These are phyloP conservation scores for Mycena sanguinolenta DNA, from an alignment of 768 basidiomycete genomes.

Conservation along the genomic window DNA sequence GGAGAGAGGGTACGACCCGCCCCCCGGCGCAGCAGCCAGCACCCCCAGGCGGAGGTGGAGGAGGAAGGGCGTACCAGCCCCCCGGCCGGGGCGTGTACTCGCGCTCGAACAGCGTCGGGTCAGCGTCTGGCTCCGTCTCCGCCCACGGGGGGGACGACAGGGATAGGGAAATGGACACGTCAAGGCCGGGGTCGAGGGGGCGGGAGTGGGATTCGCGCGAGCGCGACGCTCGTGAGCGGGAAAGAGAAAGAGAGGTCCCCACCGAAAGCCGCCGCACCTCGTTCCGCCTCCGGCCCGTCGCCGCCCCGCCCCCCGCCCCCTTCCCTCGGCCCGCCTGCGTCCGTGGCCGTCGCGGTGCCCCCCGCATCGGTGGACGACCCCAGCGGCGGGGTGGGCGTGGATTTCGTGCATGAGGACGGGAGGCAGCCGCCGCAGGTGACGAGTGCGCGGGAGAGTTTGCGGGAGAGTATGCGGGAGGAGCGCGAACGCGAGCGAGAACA, in stretches of 20 bases:
- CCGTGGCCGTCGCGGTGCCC: too few species aligned
- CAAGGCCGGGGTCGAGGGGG: constrained; percentile 31
- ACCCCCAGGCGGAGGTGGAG: too few species aligned
- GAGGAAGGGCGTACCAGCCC: too few species aligned
- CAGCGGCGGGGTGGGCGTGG: constrained; percentile 62
- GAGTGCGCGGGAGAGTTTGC: neutral
- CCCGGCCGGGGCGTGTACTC: constrained; percentile 53
- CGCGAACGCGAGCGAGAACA: neutral
- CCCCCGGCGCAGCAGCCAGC: neutral
- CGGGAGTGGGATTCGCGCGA: constrained; percentile 37
- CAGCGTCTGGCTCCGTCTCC: constrained; percentile 64
- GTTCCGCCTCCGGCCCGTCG: constrained; percentile 67
- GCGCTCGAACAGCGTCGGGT: constrained; percentile 72
- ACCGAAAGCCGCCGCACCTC: constrained; percentile 49
- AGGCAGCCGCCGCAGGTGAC: constrained; percentile 46
- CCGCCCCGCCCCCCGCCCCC: constrained; percentile 33
- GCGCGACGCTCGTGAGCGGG: constrained; percentile 38
- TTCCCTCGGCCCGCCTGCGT: too few species aligned
- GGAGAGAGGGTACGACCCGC: too few species aligned
- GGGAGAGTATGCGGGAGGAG: neutral
- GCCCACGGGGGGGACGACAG: constrained; percentile 25
- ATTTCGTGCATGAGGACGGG: constrained; percentile 69
- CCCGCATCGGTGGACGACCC: too few species aligned
- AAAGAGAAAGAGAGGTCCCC: constrained; percentile 29
- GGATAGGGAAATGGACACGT: too few species aligned